These are phyloP conservation scores for Auriscalpium vulgare DNA, from an alignment of 768 basidiomycete species.

Conservation along the genomic window DNA sequence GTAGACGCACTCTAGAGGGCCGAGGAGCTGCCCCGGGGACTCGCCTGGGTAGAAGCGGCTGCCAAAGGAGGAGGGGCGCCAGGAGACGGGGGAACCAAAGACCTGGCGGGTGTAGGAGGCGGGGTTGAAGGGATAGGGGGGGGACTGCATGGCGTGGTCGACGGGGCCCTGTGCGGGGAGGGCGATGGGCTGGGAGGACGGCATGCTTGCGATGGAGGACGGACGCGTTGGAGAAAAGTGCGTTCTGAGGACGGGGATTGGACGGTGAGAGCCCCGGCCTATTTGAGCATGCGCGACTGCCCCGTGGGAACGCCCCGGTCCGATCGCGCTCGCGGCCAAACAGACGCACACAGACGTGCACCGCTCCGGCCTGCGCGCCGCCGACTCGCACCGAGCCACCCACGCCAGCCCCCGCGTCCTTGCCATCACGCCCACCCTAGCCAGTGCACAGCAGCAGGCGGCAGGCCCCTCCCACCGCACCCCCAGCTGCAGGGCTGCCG, in stretches of 20 bases:
- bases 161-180: conserved; percentile 31
- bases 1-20: conserved; percentile 54
- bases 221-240: conserved; percentile 1
- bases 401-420: no score
- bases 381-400: no score
- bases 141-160: conserved; percentile 49
- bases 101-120: conserved; percentile 62
- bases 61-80: conserved; percentile 59
- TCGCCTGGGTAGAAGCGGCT: conserved; percentile 55
- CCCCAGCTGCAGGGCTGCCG: no score
- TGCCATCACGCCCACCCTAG: no score
- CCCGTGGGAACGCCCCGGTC: background rate
- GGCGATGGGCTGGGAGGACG: conserved; percentile 38
- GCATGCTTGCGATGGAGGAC: conserved; percentile 21
- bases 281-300: background rate
- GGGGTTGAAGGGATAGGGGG: conserved; percentile 59
- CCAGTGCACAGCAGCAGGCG: no score
- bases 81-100: conserved; percentile 67
- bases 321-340: background rate
- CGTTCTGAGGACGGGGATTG: background rate
- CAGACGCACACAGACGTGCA: background rate
- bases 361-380: background rate
- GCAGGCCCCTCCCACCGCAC: no score
- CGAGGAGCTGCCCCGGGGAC: conserved; percentile 49
- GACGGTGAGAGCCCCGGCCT: background rate